Evolutionary conservation across 495 filamentous ascomycete species (phyloP), one percentile per base, ranked within the genome.

Genomic region (Aspergillus baeticus): DNA sequence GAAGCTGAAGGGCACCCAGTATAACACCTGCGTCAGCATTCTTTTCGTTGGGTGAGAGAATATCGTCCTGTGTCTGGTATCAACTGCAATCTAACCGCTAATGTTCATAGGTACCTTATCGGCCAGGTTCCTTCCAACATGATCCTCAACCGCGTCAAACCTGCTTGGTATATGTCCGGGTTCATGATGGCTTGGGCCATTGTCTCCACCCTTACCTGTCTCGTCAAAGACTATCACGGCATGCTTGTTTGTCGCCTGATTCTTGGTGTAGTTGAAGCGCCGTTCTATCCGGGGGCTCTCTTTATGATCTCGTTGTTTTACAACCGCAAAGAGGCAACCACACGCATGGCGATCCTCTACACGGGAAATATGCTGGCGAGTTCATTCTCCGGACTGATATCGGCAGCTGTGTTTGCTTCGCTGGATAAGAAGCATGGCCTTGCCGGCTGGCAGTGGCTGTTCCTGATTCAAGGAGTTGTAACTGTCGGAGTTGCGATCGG

Each of bases 51-150:
- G 79, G 18, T 80, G 76, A 51, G 77, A 51, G 29, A 47, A 15
- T 26, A 47, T n/a, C 26, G 2, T 18, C 20, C 6, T 4, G 10
- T 47, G 61, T 23, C 21, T 64, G 48, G 35, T 7, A 6, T 18
- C 5, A 17, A 37, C 13, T 11, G 35, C 10, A 54, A 41, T 34
- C 43, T 47, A 39, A n/a, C 46, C 13, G 23, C 20, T 54, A 18
- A 7, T n/a, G 20, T 46, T 7, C 5, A 11, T n/a, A 72, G 70
- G 1, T 79, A 81, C 53, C 58, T 80, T 11, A 56, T 78, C 18
- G 75, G 77, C 64, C 75, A 81, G 63, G 69, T 81, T 15, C 84
- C 83, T 0, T 84, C 81, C 0, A 87, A 85, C 48, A 68, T 85
- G 43, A 77, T 84, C 34, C 65, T 86, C 6, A 85, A 83, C 57